Evolutionary conservation across 305 asterid species (phyloP).

Genomic region (Fraxinus baroniana): DNA sequence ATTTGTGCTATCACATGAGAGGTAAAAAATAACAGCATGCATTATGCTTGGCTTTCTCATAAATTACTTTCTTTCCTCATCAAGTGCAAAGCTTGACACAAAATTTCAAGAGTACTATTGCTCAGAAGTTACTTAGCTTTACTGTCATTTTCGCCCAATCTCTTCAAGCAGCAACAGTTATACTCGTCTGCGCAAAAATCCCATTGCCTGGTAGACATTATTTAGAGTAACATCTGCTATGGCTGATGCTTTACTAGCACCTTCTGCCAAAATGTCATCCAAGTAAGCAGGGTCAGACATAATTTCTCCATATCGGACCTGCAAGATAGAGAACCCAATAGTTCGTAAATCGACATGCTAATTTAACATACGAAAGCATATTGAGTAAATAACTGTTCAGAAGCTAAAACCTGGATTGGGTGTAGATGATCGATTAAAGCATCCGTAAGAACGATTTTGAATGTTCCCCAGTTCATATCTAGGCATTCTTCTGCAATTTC

Average conservation of each 20-base stretch:
- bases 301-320: slow-evolving; percentile 80
- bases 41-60: slow-evolving; percentile 8
- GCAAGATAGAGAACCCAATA: slow-evolving; percentile 23
- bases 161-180: slow-evolving; percentile 11
- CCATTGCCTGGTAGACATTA: slow-evolving; percentile 90
- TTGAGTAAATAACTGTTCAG: neutral
- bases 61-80: slow-evolving; percentile 13
- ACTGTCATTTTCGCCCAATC: slow-evolving; percentile 2
- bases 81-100: neutral
- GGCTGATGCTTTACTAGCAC: slow-evolving; percentile 74
- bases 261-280: slow-evolving; percentile 75
- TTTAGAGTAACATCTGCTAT: slow-evolving; percentile 71
- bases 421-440: slow-evolving; percentile 82
- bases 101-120: neutral
- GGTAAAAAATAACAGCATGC: neutral
- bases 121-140: slow-evolving; percentile 9
- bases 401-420: slow-evolving; percentile 80
- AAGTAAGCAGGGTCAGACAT: slow-evolving; percentile 63
- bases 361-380: neutral
- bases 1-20: neutral
- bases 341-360: neutral
- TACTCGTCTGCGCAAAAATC: slow-evolving; percentile 62
- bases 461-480: slow-evolving; percentile 89
- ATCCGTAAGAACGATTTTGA: slow-evolving; percentile 72
- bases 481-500: slow-evolving; percentile 85